Evolutionary conservation across 2,329 filamentous ascomycete genomes (phyloP).

Genomic region (Trichoderma breve): DNA sequence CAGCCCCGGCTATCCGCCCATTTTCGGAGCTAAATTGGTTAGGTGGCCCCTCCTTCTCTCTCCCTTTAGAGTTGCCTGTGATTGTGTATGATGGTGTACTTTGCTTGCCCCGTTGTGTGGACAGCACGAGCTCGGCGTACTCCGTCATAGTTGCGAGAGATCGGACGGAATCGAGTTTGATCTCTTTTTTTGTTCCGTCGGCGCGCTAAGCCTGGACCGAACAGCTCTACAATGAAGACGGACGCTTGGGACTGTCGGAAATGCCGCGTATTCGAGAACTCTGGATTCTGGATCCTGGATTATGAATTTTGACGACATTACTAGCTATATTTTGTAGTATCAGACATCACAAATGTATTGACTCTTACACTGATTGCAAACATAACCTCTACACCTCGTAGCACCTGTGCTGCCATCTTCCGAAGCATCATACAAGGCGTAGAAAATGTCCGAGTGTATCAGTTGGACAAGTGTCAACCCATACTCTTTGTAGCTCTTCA

Average conservation of each 20-base stretch:
- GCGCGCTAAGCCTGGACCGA: background rate
- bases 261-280: background rate
- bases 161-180: background rate
- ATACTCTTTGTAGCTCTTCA: background rate
- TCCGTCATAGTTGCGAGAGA: slow-evolving; percentile 5
- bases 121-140: background rate
- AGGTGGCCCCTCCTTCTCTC: background rate
- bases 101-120: background rate
- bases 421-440: background rate
- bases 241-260: background rate
- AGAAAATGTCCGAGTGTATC: background rate
- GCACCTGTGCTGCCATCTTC: background rate
- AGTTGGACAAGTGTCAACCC: background rate
- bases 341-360: too few relatives aligned
- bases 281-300: too few relatives aligned
- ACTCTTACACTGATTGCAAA: too few relatives aligned
- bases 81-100: background rate
- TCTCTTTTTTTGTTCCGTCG: background rate
- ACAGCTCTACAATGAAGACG: background rate
- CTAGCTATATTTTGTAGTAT: too few relatives aligned
- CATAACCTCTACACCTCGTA: too few relatives aligned
- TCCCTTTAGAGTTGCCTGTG: background rate
- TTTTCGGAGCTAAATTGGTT: background rate
- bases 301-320: too few relatives aligned
- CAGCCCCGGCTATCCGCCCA: background rate